These are phyloP conservation scores for Pseudogymnoascus sp. DNA, from an alignment of 2,329 filamentous ascomycete genomes.

Conservation along the genomic window DNA sequence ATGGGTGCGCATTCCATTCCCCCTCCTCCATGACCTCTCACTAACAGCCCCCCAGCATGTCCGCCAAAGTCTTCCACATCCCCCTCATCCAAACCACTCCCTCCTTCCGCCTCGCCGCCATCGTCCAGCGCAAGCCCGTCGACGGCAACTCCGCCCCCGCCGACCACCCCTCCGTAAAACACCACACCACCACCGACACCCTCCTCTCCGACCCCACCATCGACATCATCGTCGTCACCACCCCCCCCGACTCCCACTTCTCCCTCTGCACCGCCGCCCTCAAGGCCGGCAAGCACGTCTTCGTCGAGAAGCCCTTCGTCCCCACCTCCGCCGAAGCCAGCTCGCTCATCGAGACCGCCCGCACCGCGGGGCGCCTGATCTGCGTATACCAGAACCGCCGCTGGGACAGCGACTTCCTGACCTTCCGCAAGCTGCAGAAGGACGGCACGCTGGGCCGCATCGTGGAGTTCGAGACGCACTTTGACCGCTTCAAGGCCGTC, in stretches of 20 bases:
- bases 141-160: slow-evolving; percentile 56
- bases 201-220: slow-evolving; percentile 58
- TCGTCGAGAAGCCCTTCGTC: slow-evolving; percentile 79
- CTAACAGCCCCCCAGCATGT: slow-evolving; percentile 33
- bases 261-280: slow-evolving; percentile 56
- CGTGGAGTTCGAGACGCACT: slow-evolving; percentile 71
- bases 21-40: background rate
- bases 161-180: slow-evolving; percentile 57
- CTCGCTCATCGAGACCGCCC: slow-evolving; percentile 41
- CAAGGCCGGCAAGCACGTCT: slow-evolving; percentile 64
- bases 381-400: slow-evolving; percentile 47
- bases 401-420: slow-evolving; percentile 71
- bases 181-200: slow-evolving; percentile 53
- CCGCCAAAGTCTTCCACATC: slow-evolving; percentile 77
- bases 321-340: slow-evolving; percentile 61
- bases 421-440: slow-evolving; percentile 53
- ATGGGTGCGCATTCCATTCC: slow-evolving; percentile 30
- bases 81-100: slow-evolving; percentile 62
- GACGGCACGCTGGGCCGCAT: slow-evolving; percentile 59
- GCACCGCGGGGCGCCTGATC: slow-evolving; percentile 31
- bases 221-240: slow-evolving; percentile 63
- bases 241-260: slow-evolving; percentile 65
- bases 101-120: slow-evolving; percentile 59
- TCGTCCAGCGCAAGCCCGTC: slow-evolving; percentile 66
- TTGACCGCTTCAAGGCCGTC: slow-evolving; percentile 62